phyloP scores from a whole-genome alignment of 2,329 filamentous ascomycete species.

The Neonectria neomacrospora region DNA sequence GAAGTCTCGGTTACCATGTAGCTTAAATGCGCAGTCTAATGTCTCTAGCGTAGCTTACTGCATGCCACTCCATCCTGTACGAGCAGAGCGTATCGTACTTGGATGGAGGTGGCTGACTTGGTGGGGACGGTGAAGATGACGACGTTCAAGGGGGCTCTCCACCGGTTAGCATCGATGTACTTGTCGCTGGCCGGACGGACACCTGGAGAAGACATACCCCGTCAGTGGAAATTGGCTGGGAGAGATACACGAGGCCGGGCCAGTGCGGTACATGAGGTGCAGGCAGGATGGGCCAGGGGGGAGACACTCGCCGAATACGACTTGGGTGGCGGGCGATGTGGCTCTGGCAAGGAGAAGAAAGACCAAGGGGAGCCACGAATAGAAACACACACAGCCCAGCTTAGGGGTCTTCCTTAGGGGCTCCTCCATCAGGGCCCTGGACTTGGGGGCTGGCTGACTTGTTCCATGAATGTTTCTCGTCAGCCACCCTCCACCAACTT shows the following conservation, averaged over 20 bases:
- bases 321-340: slow-evolving; percentile 19
- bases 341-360: not conserved
- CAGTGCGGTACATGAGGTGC: not conserved
- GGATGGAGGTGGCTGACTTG: slow-evolving; percentile 58
- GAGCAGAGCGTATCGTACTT: not conserved
- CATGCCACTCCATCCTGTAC: not conserved
- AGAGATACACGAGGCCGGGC: slow-evolving; percentile 17
- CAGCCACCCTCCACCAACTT: not conserved
- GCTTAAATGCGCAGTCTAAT: not conserved
- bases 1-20: not conserved
- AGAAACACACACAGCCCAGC: slow-evolving; percentile 26
- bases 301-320: slow-evolving; percentile 24
- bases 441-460: not conserved
- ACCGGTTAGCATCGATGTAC: slow-evolving; percentile 24
- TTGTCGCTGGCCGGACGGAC: slow-evolving; percentile 6
- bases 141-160: slow-evolving; percentile 37
- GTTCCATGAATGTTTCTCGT: not conserved
- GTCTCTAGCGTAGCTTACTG: slow-evolving; percentile 4
- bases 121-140: slow-evolving; percentile 48
- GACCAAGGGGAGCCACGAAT: slow-evolving; percentile 18
- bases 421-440: not conserved
- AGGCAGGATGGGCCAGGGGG: not conserved
- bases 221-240: slow-evolving; percentile 8
- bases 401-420: slow-evolving; percentile 8
- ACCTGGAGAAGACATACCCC: slow-evolving; percentile 19